Percentiles rank a stretch among this genome's conserved stretches.
Evolutionary conservation across 192 early-diverging fungal species (phyloP).

Genomic region (Hyaloraphidium curvatum): DNA sequence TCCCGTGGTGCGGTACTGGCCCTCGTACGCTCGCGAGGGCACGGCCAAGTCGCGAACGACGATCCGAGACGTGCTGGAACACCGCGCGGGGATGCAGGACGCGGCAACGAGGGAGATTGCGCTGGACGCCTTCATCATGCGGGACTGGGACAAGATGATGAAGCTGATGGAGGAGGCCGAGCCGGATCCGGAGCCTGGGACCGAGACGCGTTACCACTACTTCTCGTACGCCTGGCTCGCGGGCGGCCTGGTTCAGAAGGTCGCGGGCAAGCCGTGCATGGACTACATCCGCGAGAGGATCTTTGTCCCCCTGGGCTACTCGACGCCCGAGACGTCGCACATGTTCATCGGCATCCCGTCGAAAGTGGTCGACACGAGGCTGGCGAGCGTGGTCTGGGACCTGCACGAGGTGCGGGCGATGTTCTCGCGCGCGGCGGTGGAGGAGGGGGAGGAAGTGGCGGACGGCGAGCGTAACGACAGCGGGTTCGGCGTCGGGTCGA

Average conservation of each 20-base stretch:
- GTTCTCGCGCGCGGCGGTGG: no score
- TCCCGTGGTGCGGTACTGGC: constrained; percentile 8
- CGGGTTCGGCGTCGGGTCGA: neutral
- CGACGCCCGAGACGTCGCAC: no score
- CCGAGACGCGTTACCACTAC: constrained; percentile 8
- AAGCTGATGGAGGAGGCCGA: constrained; percentile 8
- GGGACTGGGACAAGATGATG: constrained; percentile 11
- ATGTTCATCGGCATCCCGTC: constrained; percentile 13
- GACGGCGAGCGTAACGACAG: no score
- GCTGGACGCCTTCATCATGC: constrained; percentile 7
- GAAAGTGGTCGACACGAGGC: constrained; percentile 8
- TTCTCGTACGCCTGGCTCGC: constrained; percentile 14
- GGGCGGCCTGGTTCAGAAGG: constrained; percentile 13
- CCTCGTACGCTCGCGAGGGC: constrained; percentile 6
- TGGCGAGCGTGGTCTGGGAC: constrained; percentile 14
- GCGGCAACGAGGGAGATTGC: constrained; percentile 5
- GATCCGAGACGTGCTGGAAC: constrained; percentile 7
- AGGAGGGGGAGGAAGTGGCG: no score
- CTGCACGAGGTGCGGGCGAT: neutral
- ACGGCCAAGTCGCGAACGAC: constrained; percentile 9
- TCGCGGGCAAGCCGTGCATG: constrained; percentile 5
- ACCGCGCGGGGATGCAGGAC: constrained; percentile 8
- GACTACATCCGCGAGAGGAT: constrained; percentile 6
- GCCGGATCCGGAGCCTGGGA: constrained; percentile 7
- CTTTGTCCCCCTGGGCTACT: constrained; percentile 8